Conservation (phyloP, 768 basidiomycete species). For the Lentinula boryana region DNA sequence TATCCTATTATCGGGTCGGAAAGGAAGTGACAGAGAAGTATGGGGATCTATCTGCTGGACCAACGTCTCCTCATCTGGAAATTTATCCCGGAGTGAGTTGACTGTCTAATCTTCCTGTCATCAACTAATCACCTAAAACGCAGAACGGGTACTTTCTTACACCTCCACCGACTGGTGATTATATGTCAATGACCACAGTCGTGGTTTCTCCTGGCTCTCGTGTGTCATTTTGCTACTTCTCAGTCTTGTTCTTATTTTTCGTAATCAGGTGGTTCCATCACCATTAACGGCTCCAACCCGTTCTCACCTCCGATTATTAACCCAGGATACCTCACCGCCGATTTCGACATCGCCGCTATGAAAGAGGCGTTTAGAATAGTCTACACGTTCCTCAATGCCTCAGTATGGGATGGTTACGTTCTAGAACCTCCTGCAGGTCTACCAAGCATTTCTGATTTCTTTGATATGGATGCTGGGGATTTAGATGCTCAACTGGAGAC, state of each 20-base stretch:
- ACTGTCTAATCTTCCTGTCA: neutral
- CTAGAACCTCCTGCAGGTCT: slow-evolving; percentile 13
- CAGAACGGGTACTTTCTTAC: slow-evolving; percentile 9
- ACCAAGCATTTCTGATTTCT: slow-evolving; percentile 8
- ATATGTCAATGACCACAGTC: slow-evolving; percentile 7
- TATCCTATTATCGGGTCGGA: neutral
- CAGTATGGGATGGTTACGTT: slow-evolving; percentile 23
- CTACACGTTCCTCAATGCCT: slow-evolving; percentile 19
- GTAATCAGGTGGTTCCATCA: slow-evolving; percentile 19
- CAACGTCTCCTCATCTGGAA: neutral
- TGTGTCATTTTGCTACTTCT: neutral
- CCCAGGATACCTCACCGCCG: slow-evolving; percentile 14
- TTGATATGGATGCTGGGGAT: slow-evolving; percentile 5
- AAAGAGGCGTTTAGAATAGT: slow-evolving; percentile 19
- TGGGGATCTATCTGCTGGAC: neutral
- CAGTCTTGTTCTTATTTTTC: neutral
- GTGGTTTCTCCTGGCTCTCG: slow-evolving; percentile 12
- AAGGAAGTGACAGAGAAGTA: neutral
- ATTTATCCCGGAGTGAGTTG: neutral
- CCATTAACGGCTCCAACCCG: slow-evolving; percentile 20
- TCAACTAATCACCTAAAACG: neutral
- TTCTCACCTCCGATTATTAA: slow-evolving; percentile 22
- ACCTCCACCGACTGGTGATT: slow-evolving; percentile 11
- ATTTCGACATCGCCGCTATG: slow-evolving; percentile 22
- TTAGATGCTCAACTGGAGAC: slow-evolving; percentile 21